Base-by-base conservation (phyloP, 306 rosid species). In the Pyrus communis region DNA sequence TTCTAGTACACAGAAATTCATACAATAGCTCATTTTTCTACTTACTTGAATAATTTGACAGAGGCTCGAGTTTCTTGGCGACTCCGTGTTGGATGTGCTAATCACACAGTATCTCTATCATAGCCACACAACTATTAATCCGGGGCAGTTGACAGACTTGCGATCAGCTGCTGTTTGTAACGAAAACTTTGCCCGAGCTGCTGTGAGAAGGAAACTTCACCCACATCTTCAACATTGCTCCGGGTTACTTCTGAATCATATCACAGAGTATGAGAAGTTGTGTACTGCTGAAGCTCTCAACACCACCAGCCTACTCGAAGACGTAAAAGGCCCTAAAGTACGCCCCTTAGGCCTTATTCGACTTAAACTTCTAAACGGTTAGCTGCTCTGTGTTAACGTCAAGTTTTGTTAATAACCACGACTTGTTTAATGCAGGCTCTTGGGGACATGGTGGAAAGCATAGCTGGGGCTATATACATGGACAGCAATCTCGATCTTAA, bases 51-150 rank as follows among this genome's bases (percentile, higher is more conserved):
- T 67, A 71, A 78, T 54, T 74, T 71, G 51, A 80, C 91, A 95
- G 99, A 89, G 97, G 86, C 93, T 95, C 40, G 97, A 92, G 79
- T 95, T 90, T 90, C 96, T 92, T 14, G 99, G 99, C 0, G 99
- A 92, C 78, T 82, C 99, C 0, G 99, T 90, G 38, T 81, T 92
- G 85, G 97, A 92, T 86, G 71, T 95, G 71, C 99, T 95, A 69
- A 88, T 90, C 71, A 90, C 97, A 60, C 70, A 88, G 91, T 81
- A 90, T 86, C 87, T 90, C 59, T 95, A 86, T 82, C 81, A 80
- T 82, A 83, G 51, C 78, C 79, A 89, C 78, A 64, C 75, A 42
- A 85, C 87, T 81, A 73, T 89, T 77, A 92, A 92, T 84, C 97
- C 85, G 9, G 97, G 97, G 21, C 88, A 88, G 81, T 81, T 90